phyloP scores from a whole-genome alignment of 2,329 filamentous ascomycete species.

The Xylariomycetidae sp. region DNA sequence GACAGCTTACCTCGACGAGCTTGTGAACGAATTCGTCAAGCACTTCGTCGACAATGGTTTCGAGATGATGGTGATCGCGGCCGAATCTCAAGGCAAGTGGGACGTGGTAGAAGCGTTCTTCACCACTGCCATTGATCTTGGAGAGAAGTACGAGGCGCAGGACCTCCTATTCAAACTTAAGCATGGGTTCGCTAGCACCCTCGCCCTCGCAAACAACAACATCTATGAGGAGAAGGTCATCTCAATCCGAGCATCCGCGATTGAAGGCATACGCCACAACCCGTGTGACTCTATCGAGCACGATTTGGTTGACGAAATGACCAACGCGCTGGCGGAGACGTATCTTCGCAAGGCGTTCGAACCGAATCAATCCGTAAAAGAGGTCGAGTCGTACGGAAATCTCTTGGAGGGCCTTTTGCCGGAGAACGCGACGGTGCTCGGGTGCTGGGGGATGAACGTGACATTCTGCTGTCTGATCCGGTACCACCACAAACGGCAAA shows the following conservation, averaged over 20 bases:
- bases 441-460: conserved; percentile 14
- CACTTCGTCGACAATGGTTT: conserved; percentile 11
- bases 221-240: conserved; percentile 16
- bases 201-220: conserved; percentile 11
- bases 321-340: conserved; percentile 16
- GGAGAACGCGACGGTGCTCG: conserved; percentile 12
- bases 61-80: conserved; percentile 20
- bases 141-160: conserved; percentile 15
- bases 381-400: conserved; percentile 14
- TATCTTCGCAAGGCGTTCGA: conserved; percentile 22
- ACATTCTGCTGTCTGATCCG: conserved; percentile 21
- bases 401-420: conserved; percentile 18
- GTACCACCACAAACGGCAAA: conserved; percentile 20
- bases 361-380: conserved; percentile 11
- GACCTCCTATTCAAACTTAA: conserved; percentile 23
- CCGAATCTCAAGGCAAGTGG: conserved; percentile 20
- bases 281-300: conserved; percentile 18
- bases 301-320: conserved; percentile 15
- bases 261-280: conserved; percentile 16
- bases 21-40: conserved; percentile 23
- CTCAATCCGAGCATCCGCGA: conserved; percentile 17
- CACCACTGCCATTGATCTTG: conserved; percentile 18
- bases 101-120: conserved; percentile 23
- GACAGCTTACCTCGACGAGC: conserved; percentile 24
- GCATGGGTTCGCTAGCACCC: conserved; percentile 19